These are phyloP conservation scores for Entomophthora muscae DNA, from an alignment of 371 early-diverging fungal species.

Conservation along the genomic window DNA sequence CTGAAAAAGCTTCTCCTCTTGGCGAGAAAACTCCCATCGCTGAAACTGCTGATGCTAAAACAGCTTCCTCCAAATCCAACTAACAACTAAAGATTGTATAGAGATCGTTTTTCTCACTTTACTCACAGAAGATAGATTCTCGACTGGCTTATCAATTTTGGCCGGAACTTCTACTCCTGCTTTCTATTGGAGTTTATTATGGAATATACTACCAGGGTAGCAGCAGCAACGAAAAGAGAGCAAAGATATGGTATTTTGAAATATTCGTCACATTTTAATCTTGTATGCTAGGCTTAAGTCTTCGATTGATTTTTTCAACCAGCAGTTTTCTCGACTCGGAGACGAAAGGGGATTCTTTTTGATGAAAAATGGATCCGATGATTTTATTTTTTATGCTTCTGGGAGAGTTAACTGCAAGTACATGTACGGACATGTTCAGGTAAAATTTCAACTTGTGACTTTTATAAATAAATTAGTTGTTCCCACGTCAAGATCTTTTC, in stretches of 20 bases:
- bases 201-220: not conserved
- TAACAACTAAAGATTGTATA: not conserved
- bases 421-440: constrained; percentile 3
- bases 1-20: not conserved
- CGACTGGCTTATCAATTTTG: not conserved
- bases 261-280: not conserved
- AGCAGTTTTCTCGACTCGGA: constrained; percentile 9
- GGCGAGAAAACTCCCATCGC: not conserved
- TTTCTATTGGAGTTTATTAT: not conserved
- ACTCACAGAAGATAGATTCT: not conserved
- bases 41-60: not conserved
- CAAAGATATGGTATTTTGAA: not conserved
- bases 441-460: not conserved
- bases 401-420: constrained; percentile 9
- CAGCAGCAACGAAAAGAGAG: not conserved
- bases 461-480: constrained; percentile 2
- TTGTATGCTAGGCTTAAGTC: constrained; percentile 6
- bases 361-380: constrained; percentile 8
- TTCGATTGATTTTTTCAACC: constrained; percentile 2
- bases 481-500: constrained; percentile 9
- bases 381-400: constrained; percentile 10
- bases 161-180: not conserved
- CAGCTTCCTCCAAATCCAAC: not conserved
- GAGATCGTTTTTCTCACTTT: not conserved
- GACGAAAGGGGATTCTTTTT: constrained; percentile 9